phyloP scores from a whole-genome alignment of 768 basidiomycete genomes.

The Kwoniella bestiolae region DNA sequence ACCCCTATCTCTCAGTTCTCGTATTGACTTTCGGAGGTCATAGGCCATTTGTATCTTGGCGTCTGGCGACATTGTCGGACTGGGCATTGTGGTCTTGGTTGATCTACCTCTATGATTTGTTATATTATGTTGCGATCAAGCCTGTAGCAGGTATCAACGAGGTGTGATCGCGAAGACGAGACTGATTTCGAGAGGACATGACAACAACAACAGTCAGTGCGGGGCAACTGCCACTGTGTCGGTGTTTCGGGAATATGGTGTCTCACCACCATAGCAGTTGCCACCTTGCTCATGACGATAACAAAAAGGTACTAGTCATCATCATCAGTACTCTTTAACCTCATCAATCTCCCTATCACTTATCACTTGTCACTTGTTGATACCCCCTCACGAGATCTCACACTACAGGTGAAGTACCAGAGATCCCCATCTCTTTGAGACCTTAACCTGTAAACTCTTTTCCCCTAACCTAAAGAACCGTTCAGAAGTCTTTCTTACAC shows the following conservation, averaged over 20 bases:
- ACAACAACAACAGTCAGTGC: slow-evolving; percentile 15
- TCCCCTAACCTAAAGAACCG: background rate
- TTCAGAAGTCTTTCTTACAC: slow-evolving; percentile 35
- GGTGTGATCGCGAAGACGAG: slow-evolving; percentile 24
- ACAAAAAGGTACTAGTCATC: background rate
- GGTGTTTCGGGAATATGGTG: slow-evolving; percentile 1
- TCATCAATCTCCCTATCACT: background rate
- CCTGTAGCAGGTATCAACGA: too few species aligned
- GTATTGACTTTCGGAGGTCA: slow-evolving; percentile 39
- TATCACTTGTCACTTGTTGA: background rate
- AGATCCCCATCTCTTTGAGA: background rate
- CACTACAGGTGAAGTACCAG: slow-evolving; percentile 8
- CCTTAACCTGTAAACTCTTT: slow-evolving; percentile 32
- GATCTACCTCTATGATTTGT: background rate
- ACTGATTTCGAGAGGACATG: slow-evolving; percentile 13
- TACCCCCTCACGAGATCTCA: background rate
- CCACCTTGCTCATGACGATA: background rate
- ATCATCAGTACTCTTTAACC: background rate
- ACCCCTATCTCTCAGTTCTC: slow-evolving; percentile 48
- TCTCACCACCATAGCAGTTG: background rate
- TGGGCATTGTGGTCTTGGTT: slow-evolving; percentile 10
- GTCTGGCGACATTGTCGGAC: slow-evolving; percentile 19
- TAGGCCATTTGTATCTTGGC: slow-evolving; percentile 45
- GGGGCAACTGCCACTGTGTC: slow-evolving; percentile 12
- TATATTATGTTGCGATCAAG: background rate